Percentiles rank a stretch among this genome's conserved stretches.
Evolutionary conservation across 768 basidiomycete genomes (phyloP).

Genomic region (Royoungia palumana): DNA sequence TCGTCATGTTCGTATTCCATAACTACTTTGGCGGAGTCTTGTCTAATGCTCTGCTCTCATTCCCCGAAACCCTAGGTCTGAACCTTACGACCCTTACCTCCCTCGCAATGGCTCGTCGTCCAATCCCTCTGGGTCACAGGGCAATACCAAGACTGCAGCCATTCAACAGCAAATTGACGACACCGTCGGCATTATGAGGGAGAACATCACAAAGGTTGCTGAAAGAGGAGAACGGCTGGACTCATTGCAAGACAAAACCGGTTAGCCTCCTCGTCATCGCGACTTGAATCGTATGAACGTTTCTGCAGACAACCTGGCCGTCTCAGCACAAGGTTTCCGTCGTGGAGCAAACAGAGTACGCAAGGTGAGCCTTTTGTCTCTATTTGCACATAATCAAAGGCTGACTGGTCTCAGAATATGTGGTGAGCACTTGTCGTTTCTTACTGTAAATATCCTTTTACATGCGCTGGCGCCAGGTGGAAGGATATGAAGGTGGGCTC

Average conservation of each 20-base stretch:
- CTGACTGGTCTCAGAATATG: slow-evolving; percentile 63
- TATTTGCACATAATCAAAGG: neutral
- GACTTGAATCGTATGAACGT: neutral
- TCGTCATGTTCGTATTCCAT: slow-evolving; percentile 27
- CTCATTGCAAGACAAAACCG: slow-evolving; percentile 96
- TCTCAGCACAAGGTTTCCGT: slow-evolving; percentile 98
- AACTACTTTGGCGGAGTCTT: neutral
- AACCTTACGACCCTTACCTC: slow-evolving; percentile 98
- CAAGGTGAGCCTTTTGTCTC: slow-evolving; percentile 60
- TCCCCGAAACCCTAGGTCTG: slow-evolving; percentile 62
- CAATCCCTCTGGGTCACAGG: slow-evolving; percentile 43
- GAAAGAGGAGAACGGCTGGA: slow-evolving; percentile 94
- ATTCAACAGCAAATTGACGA: slow-evolving; percentile 98
- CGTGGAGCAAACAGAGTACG: slow-evolving; percentile 95
- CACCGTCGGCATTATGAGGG: slow-evolving; percentile 96
- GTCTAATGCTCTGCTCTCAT: slow-evolving; percentile 7
- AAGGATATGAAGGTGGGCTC: slow-evolving; percentile 89
- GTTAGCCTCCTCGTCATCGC: slow-evolving; percentile 45
- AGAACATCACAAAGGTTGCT: slow-evolving; percentile 94
- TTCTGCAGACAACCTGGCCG: slow-evolving; percentile 83
- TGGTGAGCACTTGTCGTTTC: slow-evolving; percentile 55
- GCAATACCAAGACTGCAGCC: slow-evolving; percentile 84
- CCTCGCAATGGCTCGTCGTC: slow-evolving; percentile 76
- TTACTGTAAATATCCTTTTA: slow-evolving; percentile 4
- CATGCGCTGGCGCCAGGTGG: slow-evolving; percentile 57